phyloP scores from a whole-genome alignment of 2,329 filamentous ascomycete species.

The Xylaria sp. region DNA sequence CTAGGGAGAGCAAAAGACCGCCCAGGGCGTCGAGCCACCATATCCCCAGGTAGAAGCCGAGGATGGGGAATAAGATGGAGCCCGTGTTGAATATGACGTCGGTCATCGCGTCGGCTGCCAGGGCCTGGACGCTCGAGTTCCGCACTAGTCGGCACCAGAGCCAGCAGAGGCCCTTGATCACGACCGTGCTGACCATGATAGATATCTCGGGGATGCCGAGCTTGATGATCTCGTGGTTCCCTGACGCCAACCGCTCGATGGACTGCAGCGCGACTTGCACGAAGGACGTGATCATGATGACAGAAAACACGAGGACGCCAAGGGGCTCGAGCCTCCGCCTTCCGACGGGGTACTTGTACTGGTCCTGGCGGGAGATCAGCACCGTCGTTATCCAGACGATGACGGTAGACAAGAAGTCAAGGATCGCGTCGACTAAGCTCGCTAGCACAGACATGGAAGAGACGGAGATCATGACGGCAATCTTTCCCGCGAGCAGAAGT shows the following conservation, averaged over 20 bases:
- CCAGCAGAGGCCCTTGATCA: conserved; percentile 87
- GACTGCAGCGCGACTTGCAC: conserved; percentile 80
- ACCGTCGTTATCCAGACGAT: conserved; percentile 84
- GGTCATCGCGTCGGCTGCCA: conserved; percentile 70
- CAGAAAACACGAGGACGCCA: conserved; percentile 82
- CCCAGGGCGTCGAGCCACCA: conserved; percentile 89
- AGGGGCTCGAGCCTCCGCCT: conserved; percentile 80
- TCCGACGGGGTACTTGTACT: conserved; percentile 82
- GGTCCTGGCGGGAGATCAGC: conserved; percentile 78
- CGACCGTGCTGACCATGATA: conserved; percentile 84
- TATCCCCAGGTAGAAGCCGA: conserved; percentile 78
- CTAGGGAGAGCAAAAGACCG: conserved; percentile 79
- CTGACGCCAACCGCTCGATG: conserved; percentile 68
- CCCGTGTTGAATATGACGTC: conserved; percentile 93
- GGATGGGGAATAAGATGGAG: conserved; percentile 86
- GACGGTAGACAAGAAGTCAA: conserved; percentile 83
- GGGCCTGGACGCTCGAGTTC: conserved; percentile 85
- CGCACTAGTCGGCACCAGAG: conserved; percentile 87
- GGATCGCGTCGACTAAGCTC: conserved; percentile 79
- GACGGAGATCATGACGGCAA: conserved; percentile 79
- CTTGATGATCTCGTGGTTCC: conserved; percentile 75
- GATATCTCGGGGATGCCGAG: conserved; percentile 77
- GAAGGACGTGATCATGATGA: conserved; percentile 89
- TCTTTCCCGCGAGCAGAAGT: conserved; percentile 78
- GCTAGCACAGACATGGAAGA: conserved; percentile 85